These are phyloP conservation scores for Lentinula sp. DNA, from an alignment of 768 basidiomycete species.

Conservation along the genomic window DNA sequence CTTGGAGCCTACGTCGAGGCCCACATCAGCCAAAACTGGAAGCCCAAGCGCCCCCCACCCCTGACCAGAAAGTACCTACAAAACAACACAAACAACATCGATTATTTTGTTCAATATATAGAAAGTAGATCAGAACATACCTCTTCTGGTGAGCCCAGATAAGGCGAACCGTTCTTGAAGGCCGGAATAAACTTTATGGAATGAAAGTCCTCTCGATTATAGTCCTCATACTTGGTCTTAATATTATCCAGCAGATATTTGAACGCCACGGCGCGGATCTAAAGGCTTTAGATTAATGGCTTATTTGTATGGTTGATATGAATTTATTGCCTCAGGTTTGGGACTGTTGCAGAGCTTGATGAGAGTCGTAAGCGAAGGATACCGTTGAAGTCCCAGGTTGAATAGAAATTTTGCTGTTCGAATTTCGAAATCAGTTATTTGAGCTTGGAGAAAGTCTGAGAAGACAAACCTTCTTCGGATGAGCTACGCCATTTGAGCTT, in stretches of 20 bases:
- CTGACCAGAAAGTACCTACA: constrained; percentile 62
- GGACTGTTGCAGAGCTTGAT: constrained; percentile 62
- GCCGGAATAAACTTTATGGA: constrained; percentile 79
- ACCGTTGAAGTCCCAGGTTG: constrained; percentile 59
- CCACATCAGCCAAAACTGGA: constrained; percentile 49
- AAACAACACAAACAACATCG: not conserved
- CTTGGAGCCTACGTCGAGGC: constrained; percentile 49
- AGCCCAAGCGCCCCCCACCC: constrained; percentile 79
- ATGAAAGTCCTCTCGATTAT: constrained; percentile 47
- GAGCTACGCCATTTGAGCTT: constrained; percentile 71
- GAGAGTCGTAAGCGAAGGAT: constrained; percentile 61
- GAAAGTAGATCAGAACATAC: constrained; percentile 28
- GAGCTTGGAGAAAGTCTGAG: not conserved
- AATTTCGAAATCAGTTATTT: not conserved
- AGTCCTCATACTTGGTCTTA: constrained; percentile 49
- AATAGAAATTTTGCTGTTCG: constrained; percentile 72
- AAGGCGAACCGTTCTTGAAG: constrained; percentile 38
- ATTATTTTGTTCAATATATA: not conserved
- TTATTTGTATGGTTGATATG: not conserved
- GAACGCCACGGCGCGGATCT: constrained; percentile 56
- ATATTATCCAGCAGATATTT: constrained; percentile 81
- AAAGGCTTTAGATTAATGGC: not conserved
- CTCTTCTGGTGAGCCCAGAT: constrained; percentile 59
- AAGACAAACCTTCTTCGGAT: constrained; percentile 75
- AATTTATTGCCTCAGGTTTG: constrained; percentile 28